These are phyloP conservation scores for Silene uniflora DNA, from an alignment of 148 eudicot species.

Conservation along the genomic window DNA sequence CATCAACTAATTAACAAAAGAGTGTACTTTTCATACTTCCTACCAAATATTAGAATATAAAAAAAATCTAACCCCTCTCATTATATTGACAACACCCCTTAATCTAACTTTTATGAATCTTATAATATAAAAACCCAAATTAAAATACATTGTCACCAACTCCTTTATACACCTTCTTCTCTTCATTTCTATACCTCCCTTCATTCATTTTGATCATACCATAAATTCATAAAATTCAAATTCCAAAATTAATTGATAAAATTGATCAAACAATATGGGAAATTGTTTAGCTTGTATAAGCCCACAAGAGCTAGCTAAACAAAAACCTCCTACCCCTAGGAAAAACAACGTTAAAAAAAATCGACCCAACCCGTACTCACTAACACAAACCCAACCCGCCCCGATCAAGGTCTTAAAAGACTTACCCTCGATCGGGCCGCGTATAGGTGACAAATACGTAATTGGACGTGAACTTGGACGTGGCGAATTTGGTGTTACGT, in stretches of 20 bases:
- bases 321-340: slow-evolving; percentile 19
- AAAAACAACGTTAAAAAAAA: slow-evolving; percentile 24
- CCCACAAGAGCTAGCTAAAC: slow-evolving; percentile 30
- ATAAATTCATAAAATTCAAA: too few species aligned
- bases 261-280: slow-evolving; percentile 39
- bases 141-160: slow-evolving; percentile 20
- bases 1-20: background rate
- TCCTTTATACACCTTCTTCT: background rate
- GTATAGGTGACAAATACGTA: slow-evolving; percentile 59
- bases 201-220: background rate
- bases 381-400: slow-evolving; percentile 34
- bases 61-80: slow-evolving; percentile 18
- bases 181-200: background rate
- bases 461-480: slow-evolving; percentile 78
- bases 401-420: slow-evolving; percentile 66
- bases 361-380: slow-evolving; percentile 55
- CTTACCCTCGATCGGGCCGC: slow-evolving; percentile 35
- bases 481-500: slow-evolving; percentile 78
- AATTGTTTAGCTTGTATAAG: slow-evolving; percentile 56
- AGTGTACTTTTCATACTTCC: slow-evolving; percentile 11
- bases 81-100: slow-evolving; percentile 22
- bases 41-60: background rate
- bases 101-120: slow-evolving; percentile 20
- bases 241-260: too few species aligned
- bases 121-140: background rate